Evolutionary conservation across 2,329 filamentous ascomycete species (phyloP).

Genomic region (Microdochium nivale): DNA sequence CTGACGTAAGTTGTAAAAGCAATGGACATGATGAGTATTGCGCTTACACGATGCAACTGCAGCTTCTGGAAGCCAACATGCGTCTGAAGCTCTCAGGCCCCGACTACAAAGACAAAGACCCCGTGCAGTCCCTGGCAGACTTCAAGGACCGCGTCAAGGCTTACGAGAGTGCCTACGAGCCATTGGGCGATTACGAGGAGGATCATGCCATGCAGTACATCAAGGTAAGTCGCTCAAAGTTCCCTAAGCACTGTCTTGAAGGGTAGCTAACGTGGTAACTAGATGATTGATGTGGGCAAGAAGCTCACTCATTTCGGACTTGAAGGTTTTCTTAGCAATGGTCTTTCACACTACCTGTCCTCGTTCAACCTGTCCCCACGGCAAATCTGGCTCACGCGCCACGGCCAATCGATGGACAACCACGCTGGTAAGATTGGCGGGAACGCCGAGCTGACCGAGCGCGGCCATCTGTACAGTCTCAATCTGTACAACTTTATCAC

Average conservation of each 20-base stretch:
- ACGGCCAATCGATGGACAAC: constrained; percentile 88
- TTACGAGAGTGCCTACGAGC: constrained; percentile 90
- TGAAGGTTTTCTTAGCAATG: constrained; percentile 82
- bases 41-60: background rate
- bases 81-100: constrained; percentile 90
- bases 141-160: constrained; percentile 89
- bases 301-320: constrained; percentile 89
- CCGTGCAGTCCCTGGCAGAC: constrained; percentile 71
- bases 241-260: background rate
- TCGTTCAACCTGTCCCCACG: constrained; percentile 95
- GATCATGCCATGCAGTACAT: constrained; percentile 88
- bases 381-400: constrained; percentile 96
- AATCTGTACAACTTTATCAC: constrained; percentile 80
- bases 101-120: constrained; percentile 93
- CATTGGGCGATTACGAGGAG: constrained; percentile 86
- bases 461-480: constrained; percentile 70
- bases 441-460: constrained; percentile 70
- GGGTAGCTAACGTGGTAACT: constrained; percentile 14
- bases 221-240: constrained; percentile 39
- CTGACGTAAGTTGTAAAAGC: constrained; percentile 38
- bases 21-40: background rate
- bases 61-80: constrained; percentile 91
- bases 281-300: constrained; percentile 94
- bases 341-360: constrained; percentile 88
- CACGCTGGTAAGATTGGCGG: constrained; percentile 82